Base-by-base conservation (phyloP, 2,329 filamentous ascomycete genomes). In the Colletotrichum simmondsii region DNA sequence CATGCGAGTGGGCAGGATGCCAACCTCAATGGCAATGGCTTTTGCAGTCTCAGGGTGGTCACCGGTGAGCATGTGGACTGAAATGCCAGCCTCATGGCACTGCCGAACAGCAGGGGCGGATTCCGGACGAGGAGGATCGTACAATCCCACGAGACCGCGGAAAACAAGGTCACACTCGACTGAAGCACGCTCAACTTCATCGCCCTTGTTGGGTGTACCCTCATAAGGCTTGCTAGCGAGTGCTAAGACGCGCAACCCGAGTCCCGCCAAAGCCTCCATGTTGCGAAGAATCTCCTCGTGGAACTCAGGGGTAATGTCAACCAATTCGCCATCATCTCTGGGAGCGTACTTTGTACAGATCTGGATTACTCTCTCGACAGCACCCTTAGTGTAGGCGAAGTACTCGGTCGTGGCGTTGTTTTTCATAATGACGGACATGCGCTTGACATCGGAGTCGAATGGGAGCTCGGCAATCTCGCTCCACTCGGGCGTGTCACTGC, bases 371-470 rank as follows among this genome's bases (percentile, higher is more conserved):
- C 91, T 86, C 79, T 94, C 92, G 4, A 93, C 92, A 2, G 92
- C 92, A 71, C 91, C 91, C 78, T 92, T 91, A 74, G 89, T 90
- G 77, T 89, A 90, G 2, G 79, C 81, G 30, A 73, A 79, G 12
- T 78, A 77, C 30, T 80, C 65, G 16, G 60, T 76, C 4, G 76
- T 77, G 37, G 84, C 79, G 74, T 81, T 84, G 65, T 85, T 76
- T 72, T 83, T 81, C 80, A 91, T 92, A 67, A 93, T 88, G 54
- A 93, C 91, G 0, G 91, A 93, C 92, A 94, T 94, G 73, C 91
- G 91, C 84, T 94, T 94, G 75, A 93, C 88, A 73, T 91, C 90
- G 0, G 91, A 93, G 77, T 93, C 92, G 78, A 94, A 94, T 0
- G 92, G 92, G 64, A 92, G 91, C 78, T 94, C 92, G 1, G 89